phyloP scores from a whole-genome alignment of 2,329 filamentous ascomycete species.

The Pyricularia sp. region DNA sequence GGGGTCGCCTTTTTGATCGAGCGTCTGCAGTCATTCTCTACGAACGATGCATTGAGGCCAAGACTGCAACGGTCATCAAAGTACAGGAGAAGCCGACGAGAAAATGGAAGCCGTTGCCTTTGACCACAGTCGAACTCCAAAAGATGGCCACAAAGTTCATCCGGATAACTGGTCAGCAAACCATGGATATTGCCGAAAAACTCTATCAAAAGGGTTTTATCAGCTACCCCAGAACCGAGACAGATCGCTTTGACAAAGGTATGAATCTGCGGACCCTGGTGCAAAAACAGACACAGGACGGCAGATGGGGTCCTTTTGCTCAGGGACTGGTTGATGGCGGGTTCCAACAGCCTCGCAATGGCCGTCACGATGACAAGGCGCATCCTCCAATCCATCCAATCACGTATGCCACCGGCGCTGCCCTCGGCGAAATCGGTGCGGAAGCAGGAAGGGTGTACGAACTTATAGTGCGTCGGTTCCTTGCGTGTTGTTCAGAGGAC shows the following conservation, averaged over 20 bases:
- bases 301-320: slow-evolving; percentile 72
- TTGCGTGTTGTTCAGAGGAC: slow-evolving; percentile 93
- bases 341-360: slow-evolving; percentile 74
- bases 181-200: slow-evolving; percentile 79
- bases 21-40: slow-evolving; percentile 73
- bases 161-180: slow-evolving; percentile 80
- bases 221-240: slow-evolving; percentile 95
- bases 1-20: slow-evolving; percentile 80
- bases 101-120: slow-evolving; percentile 86
- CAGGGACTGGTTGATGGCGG: slow-evolving; percentile 63
- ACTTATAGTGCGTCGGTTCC: slow-evolving; percentile 82
- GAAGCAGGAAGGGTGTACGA: slow-evolving; percentile 78
- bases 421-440: slow-evolving; percentile 37
- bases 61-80: slow-evolving; percentile 69
- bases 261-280: slow-evolving; percentile 77
- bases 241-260: slow-evolving; percentile 84
- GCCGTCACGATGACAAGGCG: slow-evolving; percentile 88
- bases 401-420: slow-evolving; percentile 62
- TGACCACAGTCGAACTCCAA: slow-evolving; percentile 93
- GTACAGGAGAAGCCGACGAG: slow-evolving; percentile 86
- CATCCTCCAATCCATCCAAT: slow-evolving; percentile 97
- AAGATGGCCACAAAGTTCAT: slow-evolving; percentile 89
- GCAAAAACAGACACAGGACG: slow-evolving; percentile 72
- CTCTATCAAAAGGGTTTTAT: slow-evolving; percentile 95
- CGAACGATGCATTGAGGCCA: slow-evolving; percentile 72